phyloP scores from a whole-genome alignment of 2,329 filamentous ascomycete genomes.

The Botrytis deweyae region DNA sequence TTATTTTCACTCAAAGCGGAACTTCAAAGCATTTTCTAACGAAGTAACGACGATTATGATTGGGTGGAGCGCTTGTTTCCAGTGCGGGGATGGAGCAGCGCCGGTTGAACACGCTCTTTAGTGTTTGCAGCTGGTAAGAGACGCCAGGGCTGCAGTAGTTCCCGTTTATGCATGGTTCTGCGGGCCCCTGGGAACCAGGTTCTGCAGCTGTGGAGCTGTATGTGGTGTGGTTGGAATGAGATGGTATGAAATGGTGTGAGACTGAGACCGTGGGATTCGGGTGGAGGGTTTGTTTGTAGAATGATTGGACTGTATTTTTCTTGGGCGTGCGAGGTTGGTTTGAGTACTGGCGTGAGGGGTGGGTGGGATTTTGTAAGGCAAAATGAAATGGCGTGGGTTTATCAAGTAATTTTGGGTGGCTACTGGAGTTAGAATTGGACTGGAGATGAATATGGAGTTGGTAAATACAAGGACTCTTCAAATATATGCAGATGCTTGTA shows the following conservation, averaged over 20 bases:
- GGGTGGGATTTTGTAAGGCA: constrained; percentile 1
- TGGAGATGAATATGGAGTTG: background rate
- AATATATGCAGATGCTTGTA: background rate
- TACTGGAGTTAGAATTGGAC: constrained; percentile 9
- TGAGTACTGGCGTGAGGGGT: background rate
- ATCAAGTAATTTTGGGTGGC: background rate
- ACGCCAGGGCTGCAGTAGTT: constrained; percentile 27
- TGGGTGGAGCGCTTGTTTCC: constrained; percentile 25
- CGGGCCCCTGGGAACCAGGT: background rate
- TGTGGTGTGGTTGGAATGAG: constrained; percentile 9
- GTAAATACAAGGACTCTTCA: constrained; percentile 4
- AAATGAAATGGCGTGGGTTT: constrained; percentile 14
- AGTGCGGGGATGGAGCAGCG: constrained; percentile 15
- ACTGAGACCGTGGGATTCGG: background rate
- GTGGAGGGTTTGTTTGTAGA: constrained; percentile 1
- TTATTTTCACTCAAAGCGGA: constrained; percentile 15
- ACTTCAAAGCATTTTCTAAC: constrained; percentile 21
- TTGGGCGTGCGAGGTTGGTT: background rate
- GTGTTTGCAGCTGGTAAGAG: constrained; percentile 9
- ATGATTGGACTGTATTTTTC: constrained; percentile 21
- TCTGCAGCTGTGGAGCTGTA: constrained; percentile 10
- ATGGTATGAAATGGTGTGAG: background rate
- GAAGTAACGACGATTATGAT: constrained; percentile 28
- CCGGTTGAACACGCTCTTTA: constrained; percentile 9
- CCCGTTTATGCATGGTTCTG: constrained; percentile 18